Percentiles rank a stretch among this genome's conserved stretches.
phyloP scores from a whole-genome alignment of 306 rosid genomes.

The Rosa multiflora region DNA sequence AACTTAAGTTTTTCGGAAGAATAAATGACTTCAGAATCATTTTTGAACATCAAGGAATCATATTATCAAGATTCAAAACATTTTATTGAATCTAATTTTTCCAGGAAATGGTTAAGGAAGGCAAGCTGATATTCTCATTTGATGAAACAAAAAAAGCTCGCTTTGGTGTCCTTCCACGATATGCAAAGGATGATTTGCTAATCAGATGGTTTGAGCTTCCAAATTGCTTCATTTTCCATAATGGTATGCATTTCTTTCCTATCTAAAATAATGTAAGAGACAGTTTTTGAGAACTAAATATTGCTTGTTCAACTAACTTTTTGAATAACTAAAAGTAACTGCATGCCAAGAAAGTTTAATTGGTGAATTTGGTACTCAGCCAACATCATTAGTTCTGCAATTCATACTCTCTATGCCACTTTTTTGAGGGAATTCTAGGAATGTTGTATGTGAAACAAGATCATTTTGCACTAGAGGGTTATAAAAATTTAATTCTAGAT shows the following conservation, averaged over 20 bases:
- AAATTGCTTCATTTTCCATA: conserved; percentile 94
- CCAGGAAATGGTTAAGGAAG: conserved; percentile 98
- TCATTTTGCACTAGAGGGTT: background rate
- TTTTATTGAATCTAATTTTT: conserved; percentile 24
- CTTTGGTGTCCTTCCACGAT: conserved; percentile 90
- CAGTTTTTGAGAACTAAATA: background rate
- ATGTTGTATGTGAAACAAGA: background rate
- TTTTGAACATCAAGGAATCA: conserved; percentile 10
- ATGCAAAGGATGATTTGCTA: conserved; percentile 77
- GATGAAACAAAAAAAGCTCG: conserved; percentile 86
- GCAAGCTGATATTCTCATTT: conserved; percentile 69
- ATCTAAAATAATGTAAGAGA: conserved; percentile 7
- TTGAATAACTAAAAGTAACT: background rate
- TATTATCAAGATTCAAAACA: conserved; percentile 11
- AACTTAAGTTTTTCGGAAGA: background rate
- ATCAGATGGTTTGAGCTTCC: conserved; percentile 98
- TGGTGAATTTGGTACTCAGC: background rate
- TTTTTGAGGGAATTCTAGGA: background rate
- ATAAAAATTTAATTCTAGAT: background rate
- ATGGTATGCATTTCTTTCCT: conserved; percentile 46
- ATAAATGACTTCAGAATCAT: background rate
- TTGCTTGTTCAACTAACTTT: background rate
- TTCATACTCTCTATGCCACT: background rate
- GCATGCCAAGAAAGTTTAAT: background rate
- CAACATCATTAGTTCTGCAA: background rate